A percentile compares a stretch with the other conserved stretches of the same genome.
Conservation (phyloP, 148 eudicot genomes). For the Nyssa sinensis region DNA sequence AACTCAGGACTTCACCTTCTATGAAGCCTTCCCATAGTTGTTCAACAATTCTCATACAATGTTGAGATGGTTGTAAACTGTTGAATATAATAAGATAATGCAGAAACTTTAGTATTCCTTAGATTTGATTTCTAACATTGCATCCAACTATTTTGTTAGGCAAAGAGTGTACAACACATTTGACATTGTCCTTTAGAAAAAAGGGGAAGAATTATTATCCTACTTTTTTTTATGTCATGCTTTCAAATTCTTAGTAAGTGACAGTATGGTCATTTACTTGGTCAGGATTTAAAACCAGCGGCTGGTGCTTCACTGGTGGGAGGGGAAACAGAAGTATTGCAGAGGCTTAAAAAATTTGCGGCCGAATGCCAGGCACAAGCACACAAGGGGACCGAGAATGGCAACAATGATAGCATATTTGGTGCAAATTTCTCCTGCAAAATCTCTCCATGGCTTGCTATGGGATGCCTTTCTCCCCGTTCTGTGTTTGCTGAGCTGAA, state of each 20-base stretch:
- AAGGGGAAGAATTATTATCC: neutral
- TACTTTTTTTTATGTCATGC: neutral
- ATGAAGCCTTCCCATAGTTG: neutral
- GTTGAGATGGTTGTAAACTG: neutral
- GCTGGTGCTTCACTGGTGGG: conserved; percentile 74
- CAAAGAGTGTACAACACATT: neutral
- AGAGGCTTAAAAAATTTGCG: conserved; percentile 80
- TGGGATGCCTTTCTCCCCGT: conserved; percentile 96
- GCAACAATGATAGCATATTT: conserved; percentile 62
- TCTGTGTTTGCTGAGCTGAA: conserved; percentile 90
- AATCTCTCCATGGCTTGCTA: conserved; percentile 95
- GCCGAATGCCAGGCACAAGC: conserved; percentile 88
- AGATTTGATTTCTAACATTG: neutral
- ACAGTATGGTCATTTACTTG: conserved; percentile 6
- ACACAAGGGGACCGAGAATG: conserved; percentile 57
- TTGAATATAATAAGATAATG: neutral
- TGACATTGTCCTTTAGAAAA: neutral
- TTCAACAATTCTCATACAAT: neutral
- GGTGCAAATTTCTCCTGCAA: conserved; percentile 98
- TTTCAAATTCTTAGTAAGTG: conserved; percentile 8
- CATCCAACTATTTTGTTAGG: neutral
- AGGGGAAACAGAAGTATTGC: conserved; percentile 94
- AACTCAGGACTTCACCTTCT: neutral
- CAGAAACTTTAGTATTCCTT: neutral
- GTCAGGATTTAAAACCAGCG: conserved; percentile 69